Evolutionary conservation across 495 filamentous ascomycete genomes (phyloP), one percentile per base, ranked within the genome.

Genomic region (Cercophora newfieldiana): DNA sequence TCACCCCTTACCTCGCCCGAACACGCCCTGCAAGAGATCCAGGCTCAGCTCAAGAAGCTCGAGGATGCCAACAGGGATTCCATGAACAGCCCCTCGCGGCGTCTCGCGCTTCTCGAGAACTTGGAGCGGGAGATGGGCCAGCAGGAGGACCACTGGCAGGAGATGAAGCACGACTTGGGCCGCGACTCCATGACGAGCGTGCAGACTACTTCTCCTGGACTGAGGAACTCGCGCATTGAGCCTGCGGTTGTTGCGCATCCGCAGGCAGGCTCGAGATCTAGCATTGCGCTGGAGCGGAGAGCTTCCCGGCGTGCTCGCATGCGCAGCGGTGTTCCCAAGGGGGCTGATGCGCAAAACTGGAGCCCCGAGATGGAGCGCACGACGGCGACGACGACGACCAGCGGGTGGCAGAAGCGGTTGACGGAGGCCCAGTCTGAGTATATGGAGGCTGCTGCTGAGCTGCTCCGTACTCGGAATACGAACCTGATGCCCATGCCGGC

Each of bases 51-150:
- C 6, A 77, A 72, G 67, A 78, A 79, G 24, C 72, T 82, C 18
- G 80, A 83, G 31, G 61, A 79, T 31, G 67, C 75, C 6, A 68
- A 70, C 19, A 65, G 65, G 10, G 69, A 71, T 18, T 67, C 74
- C 4, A 64, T 71, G 3, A 70, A 76, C 37, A 78, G 73, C 62
- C 68, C 72, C n/a, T 66, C 71, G 7, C 71, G 74, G 26, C 73
- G 78, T 24, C 68, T 82, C 18, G 77, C 72, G 12, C 71, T 86
- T 0, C 72, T 86, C 6, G 79, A 82, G 65, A 80, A 83, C 61
- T 68, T 86, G 0, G 84, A 86, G 62, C 77, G 75, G 59, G 84
- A 86, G 68, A 84, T 85, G 79, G 82, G 81, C 1, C 66, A 77
- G 37, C 76, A 85, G 67, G 80, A 82, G 59, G 75, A 78, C 28